A percentile compares a stretch with the other conserved stretches of the same genome.
Evolutionary conservation across 169 alveolate genomes (phyloP).

Genomic region (Amoebophrya sp.): DNA sequence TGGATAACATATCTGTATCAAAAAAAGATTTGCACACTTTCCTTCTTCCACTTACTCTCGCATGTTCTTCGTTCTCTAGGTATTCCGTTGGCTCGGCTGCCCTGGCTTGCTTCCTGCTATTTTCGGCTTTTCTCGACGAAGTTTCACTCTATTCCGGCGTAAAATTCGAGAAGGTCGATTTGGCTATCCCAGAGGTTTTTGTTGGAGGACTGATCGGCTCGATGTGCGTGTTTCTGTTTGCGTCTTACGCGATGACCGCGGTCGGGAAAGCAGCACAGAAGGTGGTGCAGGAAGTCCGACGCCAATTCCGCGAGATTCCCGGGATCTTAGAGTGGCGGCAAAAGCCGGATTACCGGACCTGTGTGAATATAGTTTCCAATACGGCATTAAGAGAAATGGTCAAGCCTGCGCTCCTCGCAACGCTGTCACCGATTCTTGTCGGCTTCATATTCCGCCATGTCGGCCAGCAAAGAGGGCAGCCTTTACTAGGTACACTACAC

Average conservation of each 20-base stretch:
- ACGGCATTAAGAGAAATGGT: slow-evolving; percentile 70
- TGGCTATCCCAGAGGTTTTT: slow-evolving; percentile 62
- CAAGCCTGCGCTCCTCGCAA: slow-evolving; percentile 64
- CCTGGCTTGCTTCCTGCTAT: slow-evolving; percentile 69
- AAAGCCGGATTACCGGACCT: slow-evolving; percentile 70
- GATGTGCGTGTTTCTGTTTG: slow-evolving; percentile 69
- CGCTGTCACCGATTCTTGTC: slow-evolving; percentile 56
- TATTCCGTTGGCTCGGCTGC: slow-evolving; percentile 79
- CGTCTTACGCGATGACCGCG: slow-evolving; percentile 67
- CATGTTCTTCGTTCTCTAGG: slow-evolving; percentile 33
- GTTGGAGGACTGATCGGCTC: slow-evolving; percentile 70
- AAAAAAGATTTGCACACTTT: neutral
- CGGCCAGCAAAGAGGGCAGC: slow-evolving; percentile 51
- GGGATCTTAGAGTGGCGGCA: slow-evolving; percentile 60
- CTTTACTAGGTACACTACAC: slow-evolving; percentile 4
- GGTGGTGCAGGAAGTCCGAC: slow-evolving; percentile 70
- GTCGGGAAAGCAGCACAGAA: slow-evolving; percentile 71
- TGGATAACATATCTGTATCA: neutral
- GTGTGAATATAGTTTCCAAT: slow-evolving; percentile 66
- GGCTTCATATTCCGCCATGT: slow-evolving; percentile 63
- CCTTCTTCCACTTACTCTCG: neutral
- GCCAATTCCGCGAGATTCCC: slow-evolving; percentile 62
- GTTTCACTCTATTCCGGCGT: slow-evolving; percentile 40
- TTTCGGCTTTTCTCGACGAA: slow-evolving; percentile 70
- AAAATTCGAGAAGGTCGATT: slow-evolving; percentile 48